phyloP scores from a whole-genome alignment of 2,329 filamentous ascomycete genomes.

The Sporothrix pallida region DNA sequence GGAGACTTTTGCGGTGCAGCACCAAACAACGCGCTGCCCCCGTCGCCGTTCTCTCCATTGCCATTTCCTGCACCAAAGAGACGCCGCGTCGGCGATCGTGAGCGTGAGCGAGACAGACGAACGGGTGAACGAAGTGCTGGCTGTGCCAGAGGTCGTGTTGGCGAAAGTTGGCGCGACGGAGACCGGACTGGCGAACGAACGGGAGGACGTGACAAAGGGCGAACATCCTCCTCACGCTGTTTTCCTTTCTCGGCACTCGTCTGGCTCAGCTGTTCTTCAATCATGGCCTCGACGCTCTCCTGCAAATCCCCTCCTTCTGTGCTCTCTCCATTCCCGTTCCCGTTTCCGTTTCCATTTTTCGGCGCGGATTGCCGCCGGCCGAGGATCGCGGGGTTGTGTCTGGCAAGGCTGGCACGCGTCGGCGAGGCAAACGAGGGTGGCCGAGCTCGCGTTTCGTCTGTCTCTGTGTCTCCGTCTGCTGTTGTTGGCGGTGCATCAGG shows the following conservation, averaged over 20 bases:
- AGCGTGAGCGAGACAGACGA: slow-evolving; percentile 25
- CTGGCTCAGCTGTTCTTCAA: slow-evolving; percentile 44
- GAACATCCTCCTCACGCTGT: background rate
- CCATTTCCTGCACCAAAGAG: slow-evolving; percentile 29
- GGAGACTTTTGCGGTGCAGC: slow-evolving; percentile 39
- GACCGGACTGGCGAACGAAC: slow-evolving; percentile 30
- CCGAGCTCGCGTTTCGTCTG: slow-evolving; percentile 36
- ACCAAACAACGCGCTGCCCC: slow-evolving; percentile 25
- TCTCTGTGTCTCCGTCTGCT: slow-evolving; percentile 16
- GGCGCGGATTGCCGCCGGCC: slow-evolving; percentile 49
- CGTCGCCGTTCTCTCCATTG: background rate
- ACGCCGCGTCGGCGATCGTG: slow-evolving; percentile 42
- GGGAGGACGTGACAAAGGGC: slow-evolving; percentile 21
- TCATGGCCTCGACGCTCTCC: slow-evolving; percentile 34
- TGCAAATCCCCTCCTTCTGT: slow-evolving; percentile 12
- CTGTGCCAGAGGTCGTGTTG: slow-evolving; percentile 20
- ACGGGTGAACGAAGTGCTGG: background rate
- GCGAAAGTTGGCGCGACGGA: background rate
- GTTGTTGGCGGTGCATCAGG: slow-evolving; percentile 41
- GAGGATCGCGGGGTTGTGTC: slow-evolving; percentile 65
- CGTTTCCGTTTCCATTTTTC: slow-evolving; percentile 14
- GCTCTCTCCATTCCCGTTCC: background rate
- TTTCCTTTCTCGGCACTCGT: slow-evolving; percentile 39
- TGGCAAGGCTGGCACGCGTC: slow-evolving; percentile 66
- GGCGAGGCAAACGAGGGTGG: slow-evolving; percentile 70